Evolutionary conservation across 768 basidiomycete genomes (phyloP), one percentile per base, ranked within the genome.

Genomic region (Suillus cothurnatus): DNA sequence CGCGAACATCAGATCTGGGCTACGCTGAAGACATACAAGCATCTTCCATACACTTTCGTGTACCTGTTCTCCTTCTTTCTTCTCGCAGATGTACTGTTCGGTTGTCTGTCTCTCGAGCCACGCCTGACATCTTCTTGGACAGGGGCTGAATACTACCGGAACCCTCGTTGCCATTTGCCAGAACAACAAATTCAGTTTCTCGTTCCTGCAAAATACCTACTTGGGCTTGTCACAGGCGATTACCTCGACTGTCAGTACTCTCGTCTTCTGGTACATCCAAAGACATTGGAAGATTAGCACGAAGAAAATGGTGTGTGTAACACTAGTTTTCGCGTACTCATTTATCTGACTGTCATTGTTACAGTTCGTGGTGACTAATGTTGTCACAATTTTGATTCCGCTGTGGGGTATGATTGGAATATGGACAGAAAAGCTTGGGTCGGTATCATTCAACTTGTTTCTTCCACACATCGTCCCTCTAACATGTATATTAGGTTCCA

Each of bases 401-500:
- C 79, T 93, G 7, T 94, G 93, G 93, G 91, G 92, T 17, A 90
- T 92, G 90, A 81, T 93, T 50, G 92, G 93, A 2, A 86, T 94
- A 57, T 93, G 93, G 92, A 93, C 92, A 0, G 67, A 78, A 11
- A 90, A 83, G 65, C 69, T 95, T 57, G 93, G 93, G 88, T 91
- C 68, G 26, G 26, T 49, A 19, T 9, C 19, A 31, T n/a, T 47
- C 7, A 41, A 41, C 56, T 41, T 19, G 6, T 39, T 19, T 31
- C 1, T 41, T 28, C 28, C 5, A 14, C 2, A 1, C 19, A 23
- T 38, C 39, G 56, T 34, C 26, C 14, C n/a, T 58, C 60, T 68
- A 50, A 66, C 38, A 43, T 21, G 21, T 23, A 49, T 41, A 28
- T 21, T 45, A 87, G 85, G 2, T 93, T 91, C 77, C 92, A 93